Base-by-base conservation (phyloP, 768 basidiomycete species). In the Trametes cinnabarina region DNA sequence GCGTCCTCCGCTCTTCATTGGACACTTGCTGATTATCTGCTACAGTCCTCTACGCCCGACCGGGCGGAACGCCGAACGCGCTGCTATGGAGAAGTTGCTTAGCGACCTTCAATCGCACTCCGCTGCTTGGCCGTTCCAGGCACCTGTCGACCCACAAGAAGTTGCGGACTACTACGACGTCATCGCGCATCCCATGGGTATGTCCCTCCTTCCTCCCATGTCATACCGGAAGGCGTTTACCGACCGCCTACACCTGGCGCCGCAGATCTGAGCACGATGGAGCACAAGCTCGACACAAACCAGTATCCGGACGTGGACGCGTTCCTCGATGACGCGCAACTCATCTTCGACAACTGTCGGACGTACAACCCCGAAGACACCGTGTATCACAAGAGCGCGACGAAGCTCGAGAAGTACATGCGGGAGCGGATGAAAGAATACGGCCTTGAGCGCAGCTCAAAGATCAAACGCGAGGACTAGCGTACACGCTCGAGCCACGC, bases 171-270 rank as follows among this genome's bases (percentile, higher is more conserved):
- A 99, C 66, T 90, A 92, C 71, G 87, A 92, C 20, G 83, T 94
- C 47, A 86, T 98, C 68, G 87, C 85, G 65, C 75, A 85, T 56
- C 97, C 97, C 3, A 98, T 98, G 95, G 94, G 94, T 94, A 63
- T 57, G 85, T 78, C 25, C 4, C 28, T 17, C 28, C 44, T 26
- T 60, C 32, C 25, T 37, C 17, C 54, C 53, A 14, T 34, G 34
- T 34, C 34, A 34, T 39, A 5, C 37, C 17, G 37, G 10, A 5
- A 4, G 14, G 9, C 11, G 5, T 15, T 15, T 15, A 39, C 30
- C 30, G 30, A 32, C 30, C 30, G 15, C 37, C 37, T 15, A 34
- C 15, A 15, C n/a, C 5, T 14, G 41, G 22, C 17, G 26, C 26
- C 23, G 42, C 66, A 97, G 94, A 98, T 72, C 83, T 98, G 65